Percentiles rank a stretch among this genome's conserved stretches.
Evolutionary conservation across 2,329 filamentous ascomycete species (phyloP).

Genomic region (Cladosporium sp.): DNA sequence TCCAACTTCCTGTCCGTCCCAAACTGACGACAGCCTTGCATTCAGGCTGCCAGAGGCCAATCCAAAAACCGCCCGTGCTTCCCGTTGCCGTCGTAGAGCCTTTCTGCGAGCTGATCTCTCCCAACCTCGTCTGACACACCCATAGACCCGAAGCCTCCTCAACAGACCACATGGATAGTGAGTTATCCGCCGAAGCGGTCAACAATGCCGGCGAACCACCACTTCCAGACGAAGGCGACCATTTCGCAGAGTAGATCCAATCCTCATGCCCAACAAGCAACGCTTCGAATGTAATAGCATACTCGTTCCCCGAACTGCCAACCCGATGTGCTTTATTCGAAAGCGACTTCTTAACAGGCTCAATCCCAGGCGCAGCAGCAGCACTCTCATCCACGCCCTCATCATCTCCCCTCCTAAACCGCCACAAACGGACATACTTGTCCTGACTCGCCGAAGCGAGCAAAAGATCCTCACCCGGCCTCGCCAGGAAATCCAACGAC

Average conservation of each 20-base stretch:
- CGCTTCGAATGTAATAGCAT: slow-evolving; percentile 88
- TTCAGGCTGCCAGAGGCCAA: slow-evolving; percentile 82
- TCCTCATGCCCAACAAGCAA: slow-evolving; percentile 93
- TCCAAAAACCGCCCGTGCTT: slow-evolving; percentile 95
- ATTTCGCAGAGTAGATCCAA: slow-evolving; percentile 90
- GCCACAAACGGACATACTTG: slow-evolving; percentile 94
- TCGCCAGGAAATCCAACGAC: slow-evolving; percentile 69
- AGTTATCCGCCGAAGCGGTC: slow-evolving; percentile 92
- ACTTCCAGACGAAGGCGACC: slow-evolving; percentile 53
- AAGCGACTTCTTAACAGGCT: slow-evolving; percentile 46
- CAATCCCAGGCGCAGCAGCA: neutral
- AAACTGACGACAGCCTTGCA: slow-evolving; percentile 74
- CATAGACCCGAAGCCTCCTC: slow-evolving; percentile 83
- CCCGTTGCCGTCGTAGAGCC: slow-evolving; percentile 95
- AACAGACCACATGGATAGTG: slow-evolving; percentile 86
- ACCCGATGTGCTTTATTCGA: slow-evolving; percentile 88
- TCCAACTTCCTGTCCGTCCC: slow-evolving; percentile 89
- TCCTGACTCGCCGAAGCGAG: slow-evolving; percentile 95
- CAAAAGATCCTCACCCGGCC: slow-evolving; percentile 62
- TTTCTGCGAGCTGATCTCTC: slow-evolving; percentile 92
- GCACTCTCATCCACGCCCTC: neutral
- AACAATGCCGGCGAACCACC: slow-evolving; percentile 50
- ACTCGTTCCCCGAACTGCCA: slow-evolving; percentile 56
- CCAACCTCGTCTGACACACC: slow-evolving; percentile 79
- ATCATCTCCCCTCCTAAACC: slow-evolving; percentile 64